Conservation (phyloP, 148 eudicot species). For the Cornus controversa region DNA sequence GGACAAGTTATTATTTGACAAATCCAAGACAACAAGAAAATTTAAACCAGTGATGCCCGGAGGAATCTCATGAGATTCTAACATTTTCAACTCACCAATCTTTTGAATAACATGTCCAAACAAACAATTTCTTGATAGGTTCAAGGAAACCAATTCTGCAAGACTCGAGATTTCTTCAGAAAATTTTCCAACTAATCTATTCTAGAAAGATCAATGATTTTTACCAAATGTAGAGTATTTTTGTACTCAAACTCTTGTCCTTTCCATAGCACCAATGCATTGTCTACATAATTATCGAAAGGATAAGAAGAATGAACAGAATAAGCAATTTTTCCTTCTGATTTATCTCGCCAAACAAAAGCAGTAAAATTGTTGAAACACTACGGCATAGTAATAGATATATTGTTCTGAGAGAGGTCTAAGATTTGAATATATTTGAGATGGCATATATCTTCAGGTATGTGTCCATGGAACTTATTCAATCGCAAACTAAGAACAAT, state of each 20-base stretch:
- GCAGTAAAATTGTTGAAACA: conserved; percentile 19
- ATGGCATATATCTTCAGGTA: conserved; percentile 23
- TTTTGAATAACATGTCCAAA: conserved; percentile 23
- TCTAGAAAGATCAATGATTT: conserved; percentile 40
- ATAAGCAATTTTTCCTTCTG: neutral
- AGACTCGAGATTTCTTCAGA: conserved; percentile 28
- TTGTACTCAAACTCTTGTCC: conserved; percentile 19
- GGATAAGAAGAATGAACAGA: too few relatives aligned
- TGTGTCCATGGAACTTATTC: conserved; percentile 23
- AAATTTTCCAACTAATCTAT: conserved; percentile 26
- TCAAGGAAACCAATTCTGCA: conserved; percentile 20
- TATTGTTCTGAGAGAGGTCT: conserved; percentile 26
- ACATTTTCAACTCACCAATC: conserved; percentile 25
- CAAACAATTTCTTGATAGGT: conserved; percentile 38
- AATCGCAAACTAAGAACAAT: conserved; percentile 16
- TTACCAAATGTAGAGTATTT: conserved; percentile 11
- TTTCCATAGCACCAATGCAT: conserved; percentile 18
- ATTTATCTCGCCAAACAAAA: neutral
- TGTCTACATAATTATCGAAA: too few relatives aligned
- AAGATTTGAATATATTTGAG: conserved; percentile 12
- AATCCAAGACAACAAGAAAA: conserved; percentile 26
- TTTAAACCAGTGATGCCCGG: conserved; percentile 21
- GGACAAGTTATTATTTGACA: conserved; percentile 31
- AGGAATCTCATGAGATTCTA: conserved; percentile 36
- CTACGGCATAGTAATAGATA: conserved; percentile 24